Evolutionary conservation across 495 filamentous ascomycete genomes (phyloP).

Genomic region (Aspergillus homomorphus): DNA sequence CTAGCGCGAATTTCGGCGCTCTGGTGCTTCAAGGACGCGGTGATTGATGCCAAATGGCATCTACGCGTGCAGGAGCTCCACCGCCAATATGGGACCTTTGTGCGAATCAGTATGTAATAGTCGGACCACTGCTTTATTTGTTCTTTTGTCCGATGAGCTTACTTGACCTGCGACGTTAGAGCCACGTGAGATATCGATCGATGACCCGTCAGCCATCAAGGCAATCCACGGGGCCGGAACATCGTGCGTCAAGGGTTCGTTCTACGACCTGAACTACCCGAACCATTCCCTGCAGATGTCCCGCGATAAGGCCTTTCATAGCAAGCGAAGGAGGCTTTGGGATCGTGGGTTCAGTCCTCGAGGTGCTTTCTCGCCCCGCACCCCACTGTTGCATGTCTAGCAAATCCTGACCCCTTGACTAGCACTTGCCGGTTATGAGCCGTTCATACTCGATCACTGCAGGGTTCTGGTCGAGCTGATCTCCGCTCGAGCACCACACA

Average conservation of each 20-base stretch:
- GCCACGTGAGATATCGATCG: slow-evolving; percentile 14
- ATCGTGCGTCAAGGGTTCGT: slow-evolving; percentile 10
- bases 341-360: slow-evolving; percentile 13
- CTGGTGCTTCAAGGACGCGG: slow-evolving; percentile 5
- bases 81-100: slow-evolving; percentile 10
- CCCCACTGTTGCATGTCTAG: neutral
- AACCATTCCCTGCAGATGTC: slow-evolving; percentile 15
- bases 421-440: slow-evolving; percentile 14
- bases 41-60: slow-evolving; percentile 11
- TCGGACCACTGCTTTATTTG: neutral
- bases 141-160: neutral
- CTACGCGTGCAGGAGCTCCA: slow-evolving; percentile 10
- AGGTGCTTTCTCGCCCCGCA: slow-evolving; percentile 1
- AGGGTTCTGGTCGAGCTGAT: slow-evolving; percentile 4
- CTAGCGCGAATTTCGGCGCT: slow-evolving; percentile 7
- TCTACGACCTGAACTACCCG: slow-evolving; percentile 16
- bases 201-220: slow-evolving; percentile 10
- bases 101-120: slow-evolving; percentile 14
- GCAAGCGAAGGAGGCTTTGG: slow-evolving; percentile 8
- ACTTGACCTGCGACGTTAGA: slow-evolving; percentile 2
- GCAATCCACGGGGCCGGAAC: slow-evolving; percentile 7
- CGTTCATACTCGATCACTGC: slow-evolving; percentile 13
- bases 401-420: neutral
- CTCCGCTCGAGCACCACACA: neutral
- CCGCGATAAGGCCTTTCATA: slow-evolving; percentile 8